Base-by-base conservation (phyloP, 306 rosid genomes). In the Fragaria vesca region DNA sequence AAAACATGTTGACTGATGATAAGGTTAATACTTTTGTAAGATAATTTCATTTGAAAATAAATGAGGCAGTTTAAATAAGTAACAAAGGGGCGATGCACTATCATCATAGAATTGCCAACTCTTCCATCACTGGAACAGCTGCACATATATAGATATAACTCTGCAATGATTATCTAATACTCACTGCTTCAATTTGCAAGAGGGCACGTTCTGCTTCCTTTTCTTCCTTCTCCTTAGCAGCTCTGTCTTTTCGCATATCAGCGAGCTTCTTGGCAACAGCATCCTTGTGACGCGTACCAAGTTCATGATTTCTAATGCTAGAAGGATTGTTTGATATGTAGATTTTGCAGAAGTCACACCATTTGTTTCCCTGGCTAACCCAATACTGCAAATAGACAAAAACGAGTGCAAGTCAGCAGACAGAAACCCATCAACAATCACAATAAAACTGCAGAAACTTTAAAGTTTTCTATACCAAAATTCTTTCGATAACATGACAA, bases 301-400 rank as follows among this genome's bases (percentile, higher is more conserved):
- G 99, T 72, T 95, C 99, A 84, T 95, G 99, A 76, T 95, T 95
- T 80, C 97, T 82, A 57, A 95, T 86, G 76, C 97, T 89, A 10
- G 91, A 74, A 17, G 97, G 94, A 76, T 95, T 95, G 81, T 88
- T 88, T 18, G 99, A 93, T 83, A 95, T 85, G 79, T 82, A 93
- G 78, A 95, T 95, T 86, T 93, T 93, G 90, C 99, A 91, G 65
- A 95, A 90, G 79, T 95, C 97, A 20, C 99, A 95, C 99, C 99
- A 95, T 79, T 95, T 91, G 90, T 93, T 95, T 57, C 99, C 99
- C 83, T 90, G 97, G 87, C 97, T 95, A 78, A 95, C 97, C 99
- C 99, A 95, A 65, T 93, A 95, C 97, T 93, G 91, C 78, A 83
- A 78, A 78, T 12, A 47, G 62, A 36, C 57, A 60, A 63, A 15